Base-by-base conservation (phyloP, 2,329 filamentous ascomycete species). In the Iodosphaeria phyllophila region DNA sequence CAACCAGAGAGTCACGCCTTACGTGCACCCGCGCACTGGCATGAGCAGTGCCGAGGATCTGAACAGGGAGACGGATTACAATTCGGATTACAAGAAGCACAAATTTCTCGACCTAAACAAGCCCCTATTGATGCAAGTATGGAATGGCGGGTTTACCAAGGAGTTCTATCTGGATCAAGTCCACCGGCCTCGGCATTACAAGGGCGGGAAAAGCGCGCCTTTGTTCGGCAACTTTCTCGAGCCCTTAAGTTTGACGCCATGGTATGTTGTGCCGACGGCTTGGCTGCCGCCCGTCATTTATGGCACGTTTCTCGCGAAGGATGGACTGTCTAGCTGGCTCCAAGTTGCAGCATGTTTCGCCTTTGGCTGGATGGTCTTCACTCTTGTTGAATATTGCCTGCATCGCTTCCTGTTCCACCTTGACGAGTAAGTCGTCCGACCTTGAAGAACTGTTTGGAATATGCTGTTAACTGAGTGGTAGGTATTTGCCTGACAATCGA, bases 141-240 rank as follows among this genome's bases (percentile, higher is more conserved):
- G 79, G 76, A 64, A 58, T 35, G 77, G 84, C 23, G 78, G 76
- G 16, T 98, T 95, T 54, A 70, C 57, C 47, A 98, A 93, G 49
- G 70, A 80, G n/a, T 98, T 98, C 46, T 98, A 98, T 44, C 64
- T 98, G 13, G 74, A 93, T 38, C 89, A 98, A 49, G 79, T 98
- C 26, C 89, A 98, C 47, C 74, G 89, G 22, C 89, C 89, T 11
- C 73, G 89, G 30, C 86, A 98, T 50, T 98, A 95, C 62, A 91
- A 74, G 46, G 86, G 86, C 35, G 89, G 89, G 30, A 71, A 72
- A 32, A 93, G 83, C 5, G 89, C 89, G 18, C 89, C 89, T 12
- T 54, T 98, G 13, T 98, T 98, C 51, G 89, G 89, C 31, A 95
- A 98, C 54, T 92, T 98, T 48, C 59, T 98, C n/a, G 89, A 98